phyloP scores from a whole-genome alignment of 306 rosid species.

The Ochetophila trinervis region DNA sequence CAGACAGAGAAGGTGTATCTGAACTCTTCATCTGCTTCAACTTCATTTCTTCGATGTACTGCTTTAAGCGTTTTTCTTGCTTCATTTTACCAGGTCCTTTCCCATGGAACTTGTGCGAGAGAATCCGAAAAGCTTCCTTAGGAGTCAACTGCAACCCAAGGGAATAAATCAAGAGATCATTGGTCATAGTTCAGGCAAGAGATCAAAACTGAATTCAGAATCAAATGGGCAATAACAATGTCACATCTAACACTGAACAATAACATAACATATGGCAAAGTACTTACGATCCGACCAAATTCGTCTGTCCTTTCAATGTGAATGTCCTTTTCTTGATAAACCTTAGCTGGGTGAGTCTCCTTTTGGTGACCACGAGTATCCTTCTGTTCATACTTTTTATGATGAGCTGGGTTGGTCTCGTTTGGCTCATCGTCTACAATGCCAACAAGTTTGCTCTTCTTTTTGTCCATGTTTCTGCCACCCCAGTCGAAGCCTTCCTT shows the following conservation, averaged over 20 bases:
- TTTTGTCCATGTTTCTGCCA: slow-evolving; percentile 99
- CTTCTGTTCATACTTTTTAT: slow-evolving; percentile 18
- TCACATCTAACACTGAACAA: background rate
- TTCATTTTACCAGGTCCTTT: slow-evolving; percentile 97
- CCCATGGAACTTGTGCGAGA: slow-evolving; percentile 91
- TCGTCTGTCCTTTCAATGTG: slow-evolving; percentile 92
- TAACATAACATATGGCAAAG: slow-evolving; percentile 7
- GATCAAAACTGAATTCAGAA: background rate
- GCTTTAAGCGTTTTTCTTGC: slow-evolving; percentile 94
- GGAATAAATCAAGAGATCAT: slow-evolving; percentile 6
- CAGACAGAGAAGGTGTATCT: slow-evolving; percentile 80
- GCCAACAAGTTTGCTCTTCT: slow-evolving; percentile 90
- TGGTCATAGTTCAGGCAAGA: too few relatives aligned
- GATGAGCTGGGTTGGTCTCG: slow-evolving; percentile 29
- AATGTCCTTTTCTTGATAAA: slow-evolving; percentile 67
- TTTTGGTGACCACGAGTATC: slow-evolving; percentile 38
- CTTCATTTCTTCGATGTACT: slow-evolving; percentile 77
- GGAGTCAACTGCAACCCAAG: slow-evolving; percentile 75
- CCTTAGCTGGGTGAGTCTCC: slow-evolving; percentile 26
- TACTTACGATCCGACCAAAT: slow-evolving; percentile 79
- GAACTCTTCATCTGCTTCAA: slow-evolving; percentile 92
- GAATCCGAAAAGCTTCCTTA: slow-evolving; percentile 74
- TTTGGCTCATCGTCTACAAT: slow-evolving; percentile 60
- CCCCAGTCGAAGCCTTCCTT: slow-evolving; percentile 95
- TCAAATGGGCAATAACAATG: background rate